A percentile compares a stretch with the other conserved stretches of the same genome.
phyloP scores from a whole-genome alignment of 768 basidiomycete species.

The Gloeostereum incarnatum region DNA sequence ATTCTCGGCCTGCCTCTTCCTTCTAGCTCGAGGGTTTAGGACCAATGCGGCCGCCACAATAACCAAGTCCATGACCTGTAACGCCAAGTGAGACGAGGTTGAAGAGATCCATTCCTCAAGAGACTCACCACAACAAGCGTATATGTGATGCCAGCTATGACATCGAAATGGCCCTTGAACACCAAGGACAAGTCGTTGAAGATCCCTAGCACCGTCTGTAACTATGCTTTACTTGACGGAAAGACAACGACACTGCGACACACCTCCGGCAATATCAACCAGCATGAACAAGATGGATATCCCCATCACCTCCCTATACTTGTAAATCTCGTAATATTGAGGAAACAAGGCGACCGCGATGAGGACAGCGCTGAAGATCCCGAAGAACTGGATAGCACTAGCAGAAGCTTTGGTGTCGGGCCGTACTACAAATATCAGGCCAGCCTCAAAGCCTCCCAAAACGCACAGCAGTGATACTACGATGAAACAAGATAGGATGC shows the following conservation, averaged over 20 bases:
- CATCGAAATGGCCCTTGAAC: constrained; percentile 38
- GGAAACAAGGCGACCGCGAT: constrained; percentile 42
- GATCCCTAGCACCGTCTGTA: constrained; percentile 18
- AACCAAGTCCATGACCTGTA: constrained; percentile 32
- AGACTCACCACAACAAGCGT: constrained; percentile 31
- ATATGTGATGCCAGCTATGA: constrained; percentile 40
- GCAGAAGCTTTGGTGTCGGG: constrained; percentile 24
- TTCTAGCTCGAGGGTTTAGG: constrained; percentile 34
- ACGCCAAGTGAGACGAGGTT: background rate
- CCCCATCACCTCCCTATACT: constrained; percentile 51
- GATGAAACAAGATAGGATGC: constrained; percentile 20
- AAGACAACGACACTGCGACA: constrained; percentile 11
- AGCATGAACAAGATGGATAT: constrained; percentile 62
- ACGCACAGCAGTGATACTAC: constrained; percentile 28
- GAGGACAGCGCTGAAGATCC: constrained; percentile 49
- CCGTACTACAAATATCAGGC: constrained; percentile 49
- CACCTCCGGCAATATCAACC: constrained; percentile 59
- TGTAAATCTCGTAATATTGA: constrained; percentile 73
- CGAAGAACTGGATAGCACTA: constrained; percentile 41
- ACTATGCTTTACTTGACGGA: background rate
- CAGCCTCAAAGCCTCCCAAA: constrained; percentile 49
- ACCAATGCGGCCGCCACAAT: constrained; percentile 38
- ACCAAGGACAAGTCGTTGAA: constrained; percentile 44
- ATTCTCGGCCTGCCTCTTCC: background rate
- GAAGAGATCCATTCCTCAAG: background rate